These are phyloP conservation scores for Elongisporangium senticosum DNA, from an alignment of 352 stramenopile genomes.

Conservation along the genomic window DNA sequence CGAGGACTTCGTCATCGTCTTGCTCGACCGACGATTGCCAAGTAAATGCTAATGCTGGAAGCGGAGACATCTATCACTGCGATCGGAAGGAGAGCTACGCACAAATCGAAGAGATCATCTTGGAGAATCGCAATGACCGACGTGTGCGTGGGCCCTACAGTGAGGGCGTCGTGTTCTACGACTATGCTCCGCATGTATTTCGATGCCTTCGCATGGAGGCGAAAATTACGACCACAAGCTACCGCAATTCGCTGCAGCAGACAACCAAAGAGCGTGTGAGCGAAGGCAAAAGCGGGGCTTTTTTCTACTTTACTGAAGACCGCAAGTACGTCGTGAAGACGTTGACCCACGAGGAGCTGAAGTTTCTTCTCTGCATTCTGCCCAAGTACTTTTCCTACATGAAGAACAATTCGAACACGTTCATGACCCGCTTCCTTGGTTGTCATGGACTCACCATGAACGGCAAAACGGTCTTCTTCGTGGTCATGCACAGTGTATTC, in stretches of 20 bases:
- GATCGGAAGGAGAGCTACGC: constrained; percentile 68
- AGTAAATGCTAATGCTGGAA: constrained; percentile 3
- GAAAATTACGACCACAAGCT: constrained; percentile 55
- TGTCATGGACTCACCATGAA: constrained; percentile 83
- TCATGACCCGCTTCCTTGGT: constrained; percentile 78
- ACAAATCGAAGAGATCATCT: constrained; percentile 67
- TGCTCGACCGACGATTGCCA: constrained; percentile 14
- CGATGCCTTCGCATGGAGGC: constrained; percentile 57
- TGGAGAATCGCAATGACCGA: constrained; percentile 61
- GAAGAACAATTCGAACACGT: constrained; percentile 60
- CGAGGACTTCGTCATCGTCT: constrained; percentile 26
- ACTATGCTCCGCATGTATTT: constrained; percentile 79
- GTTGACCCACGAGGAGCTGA: constrained; percentile 65
- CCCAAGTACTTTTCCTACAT: constrained; percentile 69
- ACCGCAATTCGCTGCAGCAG: constrained; percentile 60
- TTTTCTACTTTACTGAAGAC: constrained; percentile 83
- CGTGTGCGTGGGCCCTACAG: constrained; percentile 27
- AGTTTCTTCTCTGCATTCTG: constrained; percentile 68
- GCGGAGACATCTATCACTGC: constrained; percentile 9
- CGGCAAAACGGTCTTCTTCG: constrained; percentile 80
- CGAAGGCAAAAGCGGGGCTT: constrained; percentile 77
- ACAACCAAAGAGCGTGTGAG: constrained; percentile 77
- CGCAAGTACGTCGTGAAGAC: constrained; percentile 84
- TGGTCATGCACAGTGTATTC: constrained; percentile 84
- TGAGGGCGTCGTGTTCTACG: constrained; percentile 70